These are phyloP conservation scores for Blastocladiella britannica DNA, from an alignment of 192 early-diverging fungal species.

Conservation along the genomic window DNA sequence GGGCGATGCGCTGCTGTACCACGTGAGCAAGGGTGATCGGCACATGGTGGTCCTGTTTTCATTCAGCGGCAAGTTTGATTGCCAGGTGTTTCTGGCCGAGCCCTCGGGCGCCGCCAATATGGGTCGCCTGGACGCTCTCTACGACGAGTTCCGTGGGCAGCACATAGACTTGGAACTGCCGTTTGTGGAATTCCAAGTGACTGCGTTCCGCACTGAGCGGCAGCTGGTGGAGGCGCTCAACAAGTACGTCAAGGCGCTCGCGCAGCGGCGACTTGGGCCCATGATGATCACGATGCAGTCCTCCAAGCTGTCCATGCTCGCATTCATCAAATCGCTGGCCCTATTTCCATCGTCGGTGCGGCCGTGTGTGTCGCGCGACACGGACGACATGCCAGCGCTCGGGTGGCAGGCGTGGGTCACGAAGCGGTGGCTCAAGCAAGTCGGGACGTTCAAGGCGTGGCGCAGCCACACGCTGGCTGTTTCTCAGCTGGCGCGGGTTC, in stretches of 20 bases:
- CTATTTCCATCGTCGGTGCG: slow-evolving; percentile 51
- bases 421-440: slow-evolving; percentile 52
- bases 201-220: slow-evolving; percentile 22
- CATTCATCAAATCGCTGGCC: slow-evolving; percentile 13
- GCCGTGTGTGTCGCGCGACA: slow-evolving; percentile 48
- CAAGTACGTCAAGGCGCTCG: slow-evolving; percentile 32
- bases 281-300: slow-evolving; percentile 27
- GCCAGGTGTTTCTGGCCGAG: background rate
- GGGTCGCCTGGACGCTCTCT: background rate
- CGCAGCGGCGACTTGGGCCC: slow-evolving; percentile 36
- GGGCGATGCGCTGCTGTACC: slow-evolving; percentile 59
- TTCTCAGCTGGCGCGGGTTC: slow-evolving; percentile 54
- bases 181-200: slow-evolving; percentile 17
- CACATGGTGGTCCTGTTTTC: background rate
- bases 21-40: slow-evolving; percentile 16
- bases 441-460: slow-evolving; percentile 51
- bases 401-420: slow-evolving; percentile 62
- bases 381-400: slow-evolving; percentile 48
- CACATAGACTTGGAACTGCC: too few species aligned
- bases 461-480: slow-evolving; percentile 49
- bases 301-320: background rate
- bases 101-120: background rate
- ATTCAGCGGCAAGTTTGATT: background rate
- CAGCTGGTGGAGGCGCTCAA: slow-evolving; percentile 36
- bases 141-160: background rate